These are phyloP conservation scores for Camelina hispida DNA, from an alignment of 345 rosid genomes.

Conservation along the genomic window DNA sequence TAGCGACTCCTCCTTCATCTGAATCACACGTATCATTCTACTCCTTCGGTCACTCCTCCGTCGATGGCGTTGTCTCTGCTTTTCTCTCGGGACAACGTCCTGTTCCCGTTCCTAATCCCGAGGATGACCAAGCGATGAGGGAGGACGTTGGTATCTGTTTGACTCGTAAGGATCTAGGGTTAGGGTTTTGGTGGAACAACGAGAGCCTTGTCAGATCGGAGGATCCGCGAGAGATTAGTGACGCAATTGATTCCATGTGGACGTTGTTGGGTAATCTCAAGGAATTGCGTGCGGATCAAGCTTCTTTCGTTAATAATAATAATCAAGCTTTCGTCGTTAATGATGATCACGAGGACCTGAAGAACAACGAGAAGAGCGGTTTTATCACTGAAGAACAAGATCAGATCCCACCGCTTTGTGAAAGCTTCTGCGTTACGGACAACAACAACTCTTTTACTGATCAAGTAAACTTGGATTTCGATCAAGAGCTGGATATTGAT, in stretches of 20 bases:
- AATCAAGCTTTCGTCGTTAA: too few species aligned
- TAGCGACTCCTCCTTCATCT: background rate
- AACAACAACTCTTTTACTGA: background rate
- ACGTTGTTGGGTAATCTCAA: background rate
- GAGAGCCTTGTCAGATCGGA: background rate
- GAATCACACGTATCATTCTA: slow-evolving; percentile 12
- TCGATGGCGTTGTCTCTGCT: background rate
- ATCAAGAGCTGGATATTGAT: slow-evolving; percentile 1
- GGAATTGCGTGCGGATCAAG: background rate
- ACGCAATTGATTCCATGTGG: background rate
- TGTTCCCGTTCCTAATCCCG: background rate
- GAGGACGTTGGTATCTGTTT: slow-evolving; percentile 6
- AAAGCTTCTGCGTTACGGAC: background rate
- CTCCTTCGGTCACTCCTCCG: slow-evolving; percentile 21
- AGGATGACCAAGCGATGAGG: background rate
- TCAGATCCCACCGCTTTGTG: background rate
- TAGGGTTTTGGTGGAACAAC: slow-evolving; percentile 19
- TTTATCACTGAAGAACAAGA: background rate
- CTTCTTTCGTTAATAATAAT: background rate
- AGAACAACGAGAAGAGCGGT: background rate
- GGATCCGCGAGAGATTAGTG: background rate
- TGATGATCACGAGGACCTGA: background rate
- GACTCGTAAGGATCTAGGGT: slow-evolving; percentile 7
- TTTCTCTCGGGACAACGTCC: slow-evolving; percentile 11
- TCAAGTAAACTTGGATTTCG: background rate